Evolutionary conservation across 129 eudicot species (phyloP), one percentile per base, ranked within the genome.

Genomic region (Helianthus annuus): DNA sequence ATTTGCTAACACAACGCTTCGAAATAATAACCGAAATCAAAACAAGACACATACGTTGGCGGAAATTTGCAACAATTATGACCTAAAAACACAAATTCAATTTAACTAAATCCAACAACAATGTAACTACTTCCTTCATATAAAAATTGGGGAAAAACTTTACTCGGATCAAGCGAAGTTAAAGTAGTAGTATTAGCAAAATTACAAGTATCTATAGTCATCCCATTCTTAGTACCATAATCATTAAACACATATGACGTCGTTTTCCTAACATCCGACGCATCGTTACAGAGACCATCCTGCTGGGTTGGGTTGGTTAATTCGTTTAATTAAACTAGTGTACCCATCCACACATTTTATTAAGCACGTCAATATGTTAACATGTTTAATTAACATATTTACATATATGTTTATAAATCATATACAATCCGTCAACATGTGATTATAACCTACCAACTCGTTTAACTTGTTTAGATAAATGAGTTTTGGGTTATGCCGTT

Each of bases 231-330:
- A 58, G 81, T 80, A 53, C 81, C 90, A 74, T 90, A 94, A 75
- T 77, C 80, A 71, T 94, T 94, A 71, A 94, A 90, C 1, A 91
- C 97, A 72, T 66, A 93, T 38, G 98, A 90, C 65, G 98, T 93
- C 79, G 95, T 93, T 36, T 74, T 74, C 71, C 82, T 80, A 27
- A 93, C 68, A 38, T 93, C 97, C 0, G 70, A 40, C 22, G 83
- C 65, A 70, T 89, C 98, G 78, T 85, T 85, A 59, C 97, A 93
- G 10, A 88, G 83, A 22, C 96, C 96, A 32, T 85, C 82, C 4
- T 73, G 83, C 71, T 92, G 98, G 5, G 89, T 87, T 2, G 92
- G 85, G 0, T 84, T 82, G 59, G 36, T 32, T 32, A 32, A 32
- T 32, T 32, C 36, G 4, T 32, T 32, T 32, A 32, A 32, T 3